phyloP scores from a whole-genome alignment of 257 asterid species.

The Salvia splendens region DNA sequence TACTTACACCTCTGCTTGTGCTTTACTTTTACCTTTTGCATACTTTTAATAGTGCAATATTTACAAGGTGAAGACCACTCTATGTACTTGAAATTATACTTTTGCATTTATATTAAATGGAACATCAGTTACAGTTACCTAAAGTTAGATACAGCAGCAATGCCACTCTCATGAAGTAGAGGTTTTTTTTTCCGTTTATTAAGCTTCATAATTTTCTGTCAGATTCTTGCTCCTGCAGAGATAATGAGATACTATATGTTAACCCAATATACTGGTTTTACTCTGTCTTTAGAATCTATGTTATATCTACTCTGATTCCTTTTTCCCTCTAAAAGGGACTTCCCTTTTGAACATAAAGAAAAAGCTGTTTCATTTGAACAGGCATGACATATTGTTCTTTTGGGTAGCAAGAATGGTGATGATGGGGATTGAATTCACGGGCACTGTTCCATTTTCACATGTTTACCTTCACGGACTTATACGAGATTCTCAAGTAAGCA shows the following conservation, averaged over 20 bases:
- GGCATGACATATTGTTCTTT: constrained; percentile 97
- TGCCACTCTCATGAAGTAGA: background rate
- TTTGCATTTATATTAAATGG: constrained; percentile 4
- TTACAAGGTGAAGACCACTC: constrained; percentile 20
- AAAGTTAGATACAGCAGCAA: constrained; percentile 14
- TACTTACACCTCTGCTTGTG: constrained; percentile 36
- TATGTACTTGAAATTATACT: background rate
- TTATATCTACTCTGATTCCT: background rate
- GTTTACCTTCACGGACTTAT: constrained; percentile 96
- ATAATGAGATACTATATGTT: background rate
- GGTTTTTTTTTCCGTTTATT: background rate
- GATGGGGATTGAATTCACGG: constrained; percentile 98
- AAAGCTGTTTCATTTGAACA: constrained; percentile 45
- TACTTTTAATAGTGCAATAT: constrained; percentile 1
- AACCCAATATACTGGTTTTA: constrained; percentile 17
- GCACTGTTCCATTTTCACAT: constrained; percentile 79
- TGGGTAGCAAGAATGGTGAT: constrained; percentile 99
- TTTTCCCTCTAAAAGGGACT: constrained; percentile 15
- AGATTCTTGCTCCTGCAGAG: background rate
- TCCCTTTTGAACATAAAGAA: constrained; percentile 17
- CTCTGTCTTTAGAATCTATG: background rate
- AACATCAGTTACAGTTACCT: constrained; percentile 15
- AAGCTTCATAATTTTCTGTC: constrained; percentile 6
- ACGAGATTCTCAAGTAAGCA: constrained; percentile 92
- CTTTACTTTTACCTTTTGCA: constrained; percentile 17